phyloP scores from a whole-genome alignment of 2,329 filamentous ascomycete genomes.

The Cytospora paraplurivora region DNA sequence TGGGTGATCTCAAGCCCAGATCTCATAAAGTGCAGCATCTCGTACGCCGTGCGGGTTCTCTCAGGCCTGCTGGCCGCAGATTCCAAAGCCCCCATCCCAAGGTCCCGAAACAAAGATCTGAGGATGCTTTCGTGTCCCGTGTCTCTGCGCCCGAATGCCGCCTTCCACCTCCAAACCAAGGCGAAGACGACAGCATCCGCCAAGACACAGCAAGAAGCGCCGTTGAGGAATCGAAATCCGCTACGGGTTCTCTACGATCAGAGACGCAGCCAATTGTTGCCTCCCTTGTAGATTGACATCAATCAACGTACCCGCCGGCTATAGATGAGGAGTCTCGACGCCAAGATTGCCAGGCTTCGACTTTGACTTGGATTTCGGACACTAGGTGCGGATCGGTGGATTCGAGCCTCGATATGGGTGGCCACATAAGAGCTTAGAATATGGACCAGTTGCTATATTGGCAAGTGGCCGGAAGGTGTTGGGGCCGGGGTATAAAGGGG shows the following conservation, averaged over 20 bases:
- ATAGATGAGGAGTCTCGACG: slow-evolving; percentile 21
- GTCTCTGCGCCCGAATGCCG: slow-evolving; percentile 18
- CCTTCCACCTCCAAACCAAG: slow-evolving; percentile 6
- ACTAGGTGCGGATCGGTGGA: slow-evolving; percentile 2
- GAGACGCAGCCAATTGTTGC: slow-evolving; percentile 7
- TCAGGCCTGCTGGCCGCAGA: slow-evolving; percentile 12
- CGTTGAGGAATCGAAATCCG: background rate
- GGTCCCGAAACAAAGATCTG: slow-evolving; percentile 25
- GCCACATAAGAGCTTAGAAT: slow-evolving; percentile 4
- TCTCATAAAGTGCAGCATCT: slow-evolving; percentile 18
- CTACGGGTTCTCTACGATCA: slow-evolving; percentile 8
- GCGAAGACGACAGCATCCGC: slow-evolving; percentile 9
- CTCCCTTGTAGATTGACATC: slow-evolving; percentile 6
- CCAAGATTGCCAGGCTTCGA: slow-evolving; percentile 14
- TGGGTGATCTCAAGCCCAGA: background rate
- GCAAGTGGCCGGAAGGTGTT: background rate
- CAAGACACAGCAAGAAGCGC: slow-evolving; percentile 6
- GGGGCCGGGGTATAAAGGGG: background rate
- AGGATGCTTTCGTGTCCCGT: slow-evolving; percentile 20
- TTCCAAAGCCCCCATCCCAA: slow-evolving; percentile 19
- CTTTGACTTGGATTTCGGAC: slow-evolving; percentile 14
- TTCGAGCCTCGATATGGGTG: background rate
- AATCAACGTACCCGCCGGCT: slow-evolving; percentile 11
- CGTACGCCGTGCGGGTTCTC: slow-evolving; percentile 6
- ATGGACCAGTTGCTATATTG: background rate